Base-by-base conservation (phyloP, 2,329 filamentous ascomycete genomes). In the Rutstroemia sp. region DNA sequence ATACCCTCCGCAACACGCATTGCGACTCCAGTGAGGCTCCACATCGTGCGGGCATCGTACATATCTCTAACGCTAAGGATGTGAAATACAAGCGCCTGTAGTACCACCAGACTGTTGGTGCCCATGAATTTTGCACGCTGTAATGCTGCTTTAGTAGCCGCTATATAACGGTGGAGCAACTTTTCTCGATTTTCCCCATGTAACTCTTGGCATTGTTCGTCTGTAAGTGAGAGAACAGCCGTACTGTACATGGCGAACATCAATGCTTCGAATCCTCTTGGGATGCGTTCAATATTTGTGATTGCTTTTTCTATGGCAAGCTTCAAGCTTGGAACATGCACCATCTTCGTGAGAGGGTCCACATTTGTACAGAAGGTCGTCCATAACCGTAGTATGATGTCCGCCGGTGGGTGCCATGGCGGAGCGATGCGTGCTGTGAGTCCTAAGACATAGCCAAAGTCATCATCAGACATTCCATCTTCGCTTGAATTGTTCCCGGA, bases 271-370 rank as follows among this genome's bases (percentile, higher is more conserved):
- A 87, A 75, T n/a, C 77, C 76, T 59, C 62, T 30, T 59, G 66
- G 34, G 16, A 61, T 48, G 57, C 75, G 77, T 10, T 41, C 34
- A 7, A 53, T 51, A 34, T 64, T 58, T 52, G 81, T 75, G 8
- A 77, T 75, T 16, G 82, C 83, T 58, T 84, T 80, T 56, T 87
- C 78, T 44, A 89, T 78, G 54, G 78, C 78, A n/a, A 70, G 72
- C 65, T 87, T 83, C 1, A 87, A 70, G 1, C 77, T 86, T 0
- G 83, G 83, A 0, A 81, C 78, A 64, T 88, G 85, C 0, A 81
- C 83, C 57, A 88, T 73, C 64, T 87, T 88, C 44, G 87, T 73
- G 7, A 89, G 68, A 0, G 85, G 83, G 62, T 88, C 83, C 61
- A 88, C 79, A 63, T 87, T 87, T 59, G 81, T 34, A 14, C 30